phyloP scores from a whole-genome alignment of 495 filamentous ascomycete species.

The Penicillium daleae region DNA sequence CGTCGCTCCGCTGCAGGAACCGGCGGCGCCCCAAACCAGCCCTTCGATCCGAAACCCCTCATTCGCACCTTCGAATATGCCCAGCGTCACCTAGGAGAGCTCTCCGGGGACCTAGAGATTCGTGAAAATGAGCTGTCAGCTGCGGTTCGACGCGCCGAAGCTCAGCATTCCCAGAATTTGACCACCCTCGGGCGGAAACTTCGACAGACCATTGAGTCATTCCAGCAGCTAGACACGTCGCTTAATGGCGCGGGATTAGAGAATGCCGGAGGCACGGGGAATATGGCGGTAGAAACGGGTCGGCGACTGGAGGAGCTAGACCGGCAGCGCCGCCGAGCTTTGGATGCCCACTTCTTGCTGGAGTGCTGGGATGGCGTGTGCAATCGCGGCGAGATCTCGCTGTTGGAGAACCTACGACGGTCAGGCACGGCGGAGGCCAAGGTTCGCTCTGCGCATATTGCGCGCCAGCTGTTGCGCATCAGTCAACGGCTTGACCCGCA shows the following conservation, averaged over 20 bases:
- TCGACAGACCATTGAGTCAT: slow-evolving; percentile 86
- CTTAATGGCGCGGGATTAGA: slow-evolving; percentile 57
- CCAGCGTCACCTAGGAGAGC: slow-evolving; percentile 71
- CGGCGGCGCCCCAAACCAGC: slow-evolving; percentile 60
- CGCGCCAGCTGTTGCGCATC: slow-evolving; percentile 83
- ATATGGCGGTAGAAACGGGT: slow-evolving; percentile 92
- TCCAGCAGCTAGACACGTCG: slow-evolving; percentile 83
- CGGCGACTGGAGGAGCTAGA: slow-evolving; percentile 92
- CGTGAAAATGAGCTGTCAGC: slow-evolving; percentile 88
- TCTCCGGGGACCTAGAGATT: slow-evolving; percentile 83
- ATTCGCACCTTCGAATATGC: slow-evolving; percentile 95
- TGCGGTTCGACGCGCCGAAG: slow-evolving; percentile 87
- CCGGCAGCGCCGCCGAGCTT: slow-evolving; percentile 81
- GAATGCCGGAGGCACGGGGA: slow-evolving; percentile 84
- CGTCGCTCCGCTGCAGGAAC: slow-evolving; percentile 63
- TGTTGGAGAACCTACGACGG: slow-evolving; percentile 78
- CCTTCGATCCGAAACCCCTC: slow-evolving; percentile 96
- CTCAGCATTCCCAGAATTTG: slow-evolving; percentile 86
- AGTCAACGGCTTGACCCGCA: slow-evolving; percentile 79
- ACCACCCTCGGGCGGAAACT: slow-evolving; percentile 84
- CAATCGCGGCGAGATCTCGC: slow-evolving; percentile 77
- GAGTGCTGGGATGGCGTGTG: slow-evolving; percentile 95
- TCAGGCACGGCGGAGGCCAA: slow-evolving; percentile 83
- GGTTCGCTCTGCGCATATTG: slow-evolving; percentile 86
- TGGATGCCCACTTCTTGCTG: slow-evolving; percentile 92